Evolutionary conservation across 345 rosid species (phyloP).

Genomic region (Turritis glabra): DNA sequence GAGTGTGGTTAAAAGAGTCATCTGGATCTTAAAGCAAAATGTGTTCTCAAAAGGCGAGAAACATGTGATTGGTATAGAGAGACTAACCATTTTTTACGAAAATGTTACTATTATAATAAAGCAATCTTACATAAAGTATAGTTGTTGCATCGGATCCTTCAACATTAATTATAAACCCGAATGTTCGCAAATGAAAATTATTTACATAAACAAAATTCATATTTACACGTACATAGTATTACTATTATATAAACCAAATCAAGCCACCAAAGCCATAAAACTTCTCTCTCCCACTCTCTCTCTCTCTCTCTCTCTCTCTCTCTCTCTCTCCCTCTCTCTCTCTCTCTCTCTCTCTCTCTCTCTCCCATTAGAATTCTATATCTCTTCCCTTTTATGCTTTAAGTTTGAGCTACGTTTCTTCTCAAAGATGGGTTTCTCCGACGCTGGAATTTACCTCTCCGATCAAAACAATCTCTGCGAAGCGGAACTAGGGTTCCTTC

Average conservation of each 20-base stretch:
- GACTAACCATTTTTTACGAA: conserved; percentile 22
- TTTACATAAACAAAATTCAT: neutral
- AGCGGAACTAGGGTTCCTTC: conserved; percentile 8
- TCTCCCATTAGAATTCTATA: conserved; percentile 16
- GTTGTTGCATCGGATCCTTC: conserved; percentile 44
- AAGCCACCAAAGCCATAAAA: conserved; percentile 25
- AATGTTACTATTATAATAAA: conserved; percentile 21
- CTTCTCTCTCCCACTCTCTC: no score
- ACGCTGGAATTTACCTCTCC: conserved; percentile 19
- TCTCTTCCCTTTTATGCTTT: neutral
- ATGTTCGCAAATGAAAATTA: conserved; percentile 23
- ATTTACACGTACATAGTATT: neutral
- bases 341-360: neutral
- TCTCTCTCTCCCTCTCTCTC: neutral
- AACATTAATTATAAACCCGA: conserved; percentile 33
- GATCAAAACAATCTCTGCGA: conserved; percentile 26
- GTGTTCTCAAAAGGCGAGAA: conserved; percentile 29
- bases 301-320: neutral
- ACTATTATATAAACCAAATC: conserved; percentile 29
- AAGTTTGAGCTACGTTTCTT: conserved; percentile 23
- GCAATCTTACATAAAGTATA: conserved; percentile 39
- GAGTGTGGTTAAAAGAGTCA: conserved; percentile 19
- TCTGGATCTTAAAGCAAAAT: conserved; percentile 32
- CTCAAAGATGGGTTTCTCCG: conserved; percentile 28
- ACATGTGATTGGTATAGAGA: conserved; percentile 39